phyloP scores from a whole-genome alignment of 2,329 filamentous ascomycete genomes.

The Triangularia verruculosa region DNA sequence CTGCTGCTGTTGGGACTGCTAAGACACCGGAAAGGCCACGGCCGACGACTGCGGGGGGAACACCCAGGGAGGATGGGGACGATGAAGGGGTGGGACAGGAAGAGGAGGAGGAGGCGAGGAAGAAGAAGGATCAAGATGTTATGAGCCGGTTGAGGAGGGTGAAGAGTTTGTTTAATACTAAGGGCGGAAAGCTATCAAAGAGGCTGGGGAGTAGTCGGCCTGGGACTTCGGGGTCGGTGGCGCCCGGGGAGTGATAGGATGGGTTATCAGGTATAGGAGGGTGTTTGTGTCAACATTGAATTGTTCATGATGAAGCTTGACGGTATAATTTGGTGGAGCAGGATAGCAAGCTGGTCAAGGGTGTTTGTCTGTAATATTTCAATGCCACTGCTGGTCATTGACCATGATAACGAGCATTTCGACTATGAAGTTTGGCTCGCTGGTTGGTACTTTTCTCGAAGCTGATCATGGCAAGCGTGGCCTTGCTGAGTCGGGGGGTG shows the following conservation, averaged over 20 bases:
- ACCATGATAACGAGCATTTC: no score
- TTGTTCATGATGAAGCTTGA: not conserved
- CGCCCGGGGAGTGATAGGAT: slow-evolving; percentile 10
- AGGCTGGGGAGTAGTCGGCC: slow-evolving; percentile 25
- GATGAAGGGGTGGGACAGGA: slow-evolving; percentile 33
- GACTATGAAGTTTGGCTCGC: no score
- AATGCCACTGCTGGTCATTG: no score
- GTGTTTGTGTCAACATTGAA: not conserved
- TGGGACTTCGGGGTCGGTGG: slow-evolving; percentile 26
- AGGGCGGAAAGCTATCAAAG: slow-evolving; percentile 51
- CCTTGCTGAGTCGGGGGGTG: not conserved
- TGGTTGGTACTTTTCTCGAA: no score
- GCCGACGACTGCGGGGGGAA: slow-evolving; percentile 22
- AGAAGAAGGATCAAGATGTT: slow-evolving; percentile 66
- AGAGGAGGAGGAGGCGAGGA: slow-evolving; percentile 49
- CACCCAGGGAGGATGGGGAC: slow-evolving; percentile 15
- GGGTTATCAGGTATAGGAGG: not conserved
- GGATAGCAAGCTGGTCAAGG: not conserved
- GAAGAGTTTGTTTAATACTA: slow-evolving; percentile 68
- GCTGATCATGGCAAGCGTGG: not conserved
- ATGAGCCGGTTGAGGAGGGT: slow-evolving; percentile 70
- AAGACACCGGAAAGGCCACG: slow-evolving; percentile 22
- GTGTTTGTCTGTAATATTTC: no score
- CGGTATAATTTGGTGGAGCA: not conserved
- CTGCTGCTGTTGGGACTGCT: not conserved